Percentiles rank a stretch among this genome's conserved stretches.
These are phyloP conservation scores for Gloeopeniophorella convolvens DNA, from an alignment of 768 basidiomycete genomes.

Conservation along the genomic window DNA sequence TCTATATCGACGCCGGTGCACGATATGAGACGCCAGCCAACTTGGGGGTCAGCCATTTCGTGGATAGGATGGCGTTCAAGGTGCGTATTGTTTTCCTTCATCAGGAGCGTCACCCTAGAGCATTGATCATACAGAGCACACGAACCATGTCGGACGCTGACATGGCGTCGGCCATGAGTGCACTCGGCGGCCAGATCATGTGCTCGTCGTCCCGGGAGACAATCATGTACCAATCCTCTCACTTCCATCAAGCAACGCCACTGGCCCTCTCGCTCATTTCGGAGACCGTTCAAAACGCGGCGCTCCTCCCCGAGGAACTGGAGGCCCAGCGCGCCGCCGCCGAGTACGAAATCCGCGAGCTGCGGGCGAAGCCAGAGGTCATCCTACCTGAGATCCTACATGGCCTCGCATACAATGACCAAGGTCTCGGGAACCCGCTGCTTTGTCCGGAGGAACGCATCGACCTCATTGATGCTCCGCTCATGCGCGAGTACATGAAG, in stretches of 20 bases:
- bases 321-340: slow-evolving; percentile 81
- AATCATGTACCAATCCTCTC: slow-evolving; percentile 97
- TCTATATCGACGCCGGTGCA: slow-evolving; percentile 91
- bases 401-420: slow-evolving; percentile 69
- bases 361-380: slow-evolving; percentile 85
- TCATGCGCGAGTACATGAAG: slow-evolving; percentile 57
- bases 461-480: slow-evolving; percentile 50
- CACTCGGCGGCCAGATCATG: slow-evolving; percentile 85
- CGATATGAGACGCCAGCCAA: slow-evolving; percentile 73
- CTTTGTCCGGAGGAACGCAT: slow-evolving; percentile 85
- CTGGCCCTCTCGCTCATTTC: slow-evolving; percentile 83
- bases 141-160: slow-evolving; percentile 59
- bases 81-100: slow-evolving; percentile 34
- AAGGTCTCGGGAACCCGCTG: slow-evolving; percentile 83
- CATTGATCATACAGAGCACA: slow-evolving; percentile 52
- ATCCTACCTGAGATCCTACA: slow-evolving; percentile 89
- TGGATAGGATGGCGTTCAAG: slow-evolving; percentile 97
- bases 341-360: slow-evolving; percentile 84
- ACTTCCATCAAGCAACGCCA: slow-evolving; percentile 79
- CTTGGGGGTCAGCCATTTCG: slow-evolving; percentile 83
- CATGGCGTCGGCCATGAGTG: slow-evolving; percentile 77
- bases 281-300: slow-evolving; percentile 80
- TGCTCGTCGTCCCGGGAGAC: slow-evolving; percentile 89
- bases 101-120: slow-evolving; percentile 1
- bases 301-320: slow-evolving; percentile 72